Evolutionary conservation across 192 early-diverging fungal species (phyloP), one percentile per base, ranked within the genome.

Genomic region (Linnemannia schmuckeri): DNA sequence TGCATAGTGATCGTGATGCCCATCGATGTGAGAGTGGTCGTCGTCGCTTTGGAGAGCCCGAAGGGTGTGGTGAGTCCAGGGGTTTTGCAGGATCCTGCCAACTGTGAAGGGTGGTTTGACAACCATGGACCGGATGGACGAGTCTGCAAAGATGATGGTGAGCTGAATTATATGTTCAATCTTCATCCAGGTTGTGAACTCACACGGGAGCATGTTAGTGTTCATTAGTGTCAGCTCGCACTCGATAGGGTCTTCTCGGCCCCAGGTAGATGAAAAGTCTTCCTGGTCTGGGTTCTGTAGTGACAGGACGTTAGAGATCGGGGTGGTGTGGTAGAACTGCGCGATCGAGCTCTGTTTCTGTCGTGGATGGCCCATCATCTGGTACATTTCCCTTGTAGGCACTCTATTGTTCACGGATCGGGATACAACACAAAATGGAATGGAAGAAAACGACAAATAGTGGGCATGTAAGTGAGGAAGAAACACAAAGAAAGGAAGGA

Each of bases 61-160:
- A 15, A 77, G 54, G 15, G 54, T 57, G 7, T 77, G 75, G 61
- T 77, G 38, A 27, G 61, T 68, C 75, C 75, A 77, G 44, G 72
- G 44, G 42, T 46, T 46, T 6, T 78, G 44, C 20, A 79, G 5
- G 49, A 79, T 41, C 37, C 49, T 49, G 15, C 37, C 57, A 22
- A 74, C 42, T 7, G 42, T 57, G 52, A 80, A 66, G 15, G 79
- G 61, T 27, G 79, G 52, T 12, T 80, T 80, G 9, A 74, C 72
- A 35, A 74, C 57, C 71, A 80, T 27, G 8, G 79, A 61, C 24
- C 57, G 52, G 5, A 47, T 54, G 6, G 20, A 35, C 1, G 73
- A 57, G 20, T 74, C 79, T n/a, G 57, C 71, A 66, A 80, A 80
- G 22, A 73, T 12, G 40, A 80, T 22, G 4, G 79, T 80, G 55